Percentiles rank a stretch among this genome's conserved stretches.
These are phyloP conservation scores for Melanomma pulvis-pyrius DNA, from an alignment of 495 filamentous ascomycete species.

Conservation along the genomic window DNA sequence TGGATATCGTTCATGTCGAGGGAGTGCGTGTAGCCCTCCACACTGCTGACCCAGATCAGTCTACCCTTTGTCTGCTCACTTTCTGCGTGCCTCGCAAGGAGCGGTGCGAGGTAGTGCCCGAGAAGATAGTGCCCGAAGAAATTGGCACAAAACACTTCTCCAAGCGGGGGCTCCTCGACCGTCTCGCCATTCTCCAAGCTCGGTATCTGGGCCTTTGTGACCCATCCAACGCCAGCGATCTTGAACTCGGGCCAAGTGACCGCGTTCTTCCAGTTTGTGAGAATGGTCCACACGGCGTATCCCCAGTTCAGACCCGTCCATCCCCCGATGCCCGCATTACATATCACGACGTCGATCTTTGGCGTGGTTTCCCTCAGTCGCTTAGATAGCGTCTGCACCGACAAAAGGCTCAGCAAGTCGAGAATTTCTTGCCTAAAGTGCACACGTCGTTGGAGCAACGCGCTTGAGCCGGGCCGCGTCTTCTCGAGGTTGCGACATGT, in stretches of 20 bases:
- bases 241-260: conserved; percentile 84
- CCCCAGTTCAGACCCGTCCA: conserved; percentile 81
- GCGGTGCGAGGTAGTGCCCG: conserved; percentile 72
- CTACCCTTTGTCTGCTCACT: conserved; percentile 53
- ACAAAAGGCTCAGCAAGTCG: conserved; percentile 60
- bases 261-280: conserved; percentile 66
- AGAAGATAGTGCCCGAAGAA: conserved; percentile 95
- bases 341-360: conserved; percentile 76
- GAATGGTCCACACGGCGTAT: conserved; percentile 58
- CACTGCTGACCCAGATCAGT: conserved; percentile 81
- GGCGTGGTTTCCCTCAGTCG: conserved; percentile 52
- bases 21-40: conserved; percentile 64
- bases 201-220: conserved; percentile 48
- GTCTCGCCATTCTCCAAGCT: conserved; percentile 9
- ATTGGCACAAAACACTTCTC: conserved; percentile 85
- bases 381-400: conserved; percentile 56
- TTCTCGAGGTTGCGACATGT: conserved; percentile 45
- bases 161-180: conserved; percentile 61
- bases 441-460: conserved; percentile 53
- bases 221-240: conserved; percentile 59
- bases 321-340: conserved; percentile 89
- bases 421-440: conserved; percentile 52
- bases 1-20: conserved; percentile 76
- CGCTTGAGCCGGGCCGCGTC: conserved; percentile 54
- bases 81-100: conserved; percentile 59